phyloP scores from a whole-genome alignment of 768 basidiomycete genomes.

The Kockovaella imperatae region DNA sequence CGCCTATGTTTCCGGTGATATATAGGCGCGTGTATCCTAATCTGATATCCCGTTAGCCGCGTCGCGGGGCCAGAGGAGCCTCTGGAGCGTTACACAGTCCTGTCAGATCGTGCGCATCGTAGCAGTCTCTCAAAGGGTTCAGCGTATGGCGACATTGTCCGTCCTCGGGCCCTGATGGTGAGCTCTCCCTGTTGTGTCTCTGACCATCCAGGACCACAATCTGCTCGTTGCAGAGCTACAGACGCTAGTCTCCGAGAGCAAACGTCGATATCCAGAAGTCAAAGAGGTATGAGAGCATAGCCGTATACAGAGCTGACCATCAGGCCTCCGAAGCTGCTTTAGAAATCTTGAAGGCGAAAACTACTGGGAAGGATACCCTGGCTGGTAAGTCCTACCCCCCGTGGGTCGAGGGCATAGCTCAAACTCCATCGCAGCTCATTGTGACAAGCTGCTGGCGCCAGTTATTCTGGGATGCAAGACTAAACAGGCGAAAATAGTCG shows the following conservation, averaged over 20 bases:
- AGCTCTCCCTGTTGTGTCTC: background rate
- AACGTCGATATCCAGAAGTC: slow-evolving; percentile 83
- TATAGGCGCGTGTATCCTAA: no score
- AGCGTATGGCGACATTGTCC: no score
- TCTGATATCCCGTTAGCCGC: no score
- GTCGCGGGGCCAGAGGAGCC: no score
- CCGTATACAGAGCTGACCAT: background rate
- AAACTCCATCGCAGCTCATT: slow-evolving; percentile 53
- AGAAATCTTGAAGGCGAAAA: slow-evolving; percentile 25
- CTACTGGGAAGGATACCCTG: slow-evolving; percentile 6
- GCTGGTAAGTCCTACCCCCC: slow-evolving; percentile 7
- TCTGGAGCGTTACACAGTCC: no score
- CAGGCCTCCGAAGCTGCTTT: slow-evolving; percentile 37
- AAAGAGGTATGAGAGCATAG: slow-evolving; percentile 59
- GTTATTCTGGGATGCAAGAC: slow-evolving; percentile 92
- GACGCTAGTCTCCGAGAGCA: slow-evolving; percentile 81
- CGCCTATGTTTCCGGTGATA: no score
- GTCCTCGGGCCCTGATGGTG: background rate
- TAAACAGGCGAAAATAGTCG: slow-evolving; percentile 86
- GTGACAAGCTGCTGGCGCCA: slow-evolving; percentile 71
- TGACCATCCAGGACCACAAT: slow-evolving; percentile 34
- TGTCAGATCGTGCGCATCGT: no score
- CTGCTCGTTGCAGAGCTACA: slow-evolving; percentile 44
- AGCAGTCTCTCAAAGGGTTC: no score
- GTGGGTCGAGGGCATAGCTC: slow-evolving; percentile 5